These are phyloP conservation scores for Phytophthora idaei DNA, from an alignment of 352 stramenopile species.

Conservation along the genomic window DNA sequence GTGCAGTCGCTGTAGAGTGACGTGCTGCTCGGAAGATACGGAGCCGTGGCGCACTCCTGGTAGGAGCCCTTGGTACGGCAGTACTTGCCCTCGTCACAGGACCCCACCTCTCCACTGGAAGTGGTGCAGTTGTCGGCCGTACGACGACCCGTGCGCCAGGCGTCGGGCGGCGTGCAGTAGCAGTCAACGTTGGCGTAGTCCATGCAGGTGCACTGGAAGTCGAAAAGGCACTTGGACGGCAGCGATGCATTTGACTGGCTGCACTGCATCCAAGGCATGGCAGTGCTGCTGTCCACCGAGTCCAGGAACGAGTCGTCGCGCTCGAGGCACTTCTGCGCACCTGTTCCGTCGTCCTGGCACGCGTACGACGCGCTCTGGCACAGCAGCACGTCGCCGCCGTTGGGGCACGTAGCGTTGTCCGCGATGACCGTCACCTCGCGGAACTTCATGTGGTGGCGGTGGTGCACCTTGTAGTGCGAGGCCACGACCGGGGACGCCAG, in stretches of 20 bases:
- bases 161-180: constrained; percentile 56
- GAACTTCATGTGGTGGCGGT: constrained; percentile 52
- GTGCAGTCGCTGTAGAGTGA: constrained; percentile 54
- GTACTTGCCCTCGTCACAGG: constrained; percentile 58
- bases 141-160: constrained; percentile 43
- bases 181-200: constrained; percentile 52
- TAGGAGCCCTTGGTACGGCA: constrained; percentile 56
- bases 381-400: constrained; percentile 47
- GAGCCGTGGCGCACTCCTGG: constrained; percentile 53
- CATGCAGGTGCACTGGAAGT: constrained; percentile 51
- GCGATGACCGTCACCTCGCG: constrained; percentile 50
- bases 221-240: constrained; percentile 56
- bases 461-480: constrained; percentile 30
- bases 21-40: constrained; percentile 48
- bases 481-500: constrained; percentile 14
- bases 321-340: constrained; percentile 40
- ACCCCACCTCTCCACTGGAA: constrained; percentile 30
- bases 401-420: constrained; percentile 48
- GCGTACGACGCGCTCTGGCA: constrained; percentile 47
- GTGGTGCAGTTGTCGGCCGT: constrained; percentile 44
- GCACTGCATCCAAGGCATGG: constrained; percentile 49
- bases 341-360: constrained; percentile 48
- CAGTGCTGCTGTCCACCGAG: constrained; percentile 41
- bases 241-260: constrained; percentile 35
- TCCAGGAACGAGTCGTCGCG: constrained; percentile 52